Base-by-base conservation (phyloP, 768 basidiomycete genomes). In the Mycena albidolilacea region DNA sequence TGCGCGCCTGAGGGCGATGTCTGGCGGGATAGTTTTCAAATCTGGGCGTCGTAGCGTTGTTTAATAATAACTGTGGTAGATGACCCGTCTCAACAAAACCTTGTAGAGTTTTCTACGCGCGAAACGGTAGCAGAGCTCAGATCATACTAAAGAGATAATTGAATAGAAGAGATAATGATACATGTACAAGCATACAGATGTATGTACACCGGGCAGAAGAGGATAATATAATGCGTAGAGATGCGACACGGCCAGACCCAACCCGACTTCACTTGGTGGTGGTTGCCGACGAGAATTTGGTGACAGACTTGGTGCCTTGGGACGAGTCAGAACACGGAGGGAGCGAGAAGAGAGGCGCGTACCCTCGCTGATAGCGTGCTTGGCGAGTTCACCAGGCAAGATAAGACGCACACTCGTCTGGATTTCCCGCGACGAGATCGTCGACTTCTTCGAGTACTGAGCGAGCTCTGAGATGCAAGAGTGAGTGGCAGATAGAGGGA, bases 381-480 rank as follows among this genome's bases (percentile, higher is more conserved):
- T 97, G 79, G 95, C 93, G 66, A 97, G 91, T 85, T 97, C 96
- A 82, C 95, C 96, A 77, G 97, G 97, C 35, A 99, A 93, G 83
- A 99, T 97, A 67, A 98, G 91, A 75, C 97, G 94, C 65, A 99
- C 98, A 55, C 97, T 90, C 46, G 97, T 99, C 84, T 99, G 97
- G 77, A 98, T 98, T 85, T 99, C 97, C 75, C 97, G 96, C 63
- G 97, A 98, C 50, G 97, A 98, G 82, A 99, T 98, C 43, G 97
- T 99, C 9, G 97, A 98, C 85, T 97, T 97, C 88, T 98, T 97
- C 76, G 97, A 98, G 88, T 98, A 98, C 1, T 95, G 89, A 52
- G 97, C 97, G 77, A 99, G 93, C 87, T 97, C 96, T 95, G 77
- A 21, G 39, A n/a, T 64, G 17, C 19, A 7, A 48, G 61, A 14